Evolutionary conservation across 192 early-diverging fungal genomes (phyloP).

Genomic region (Lobosporangium transversale): DNA sequence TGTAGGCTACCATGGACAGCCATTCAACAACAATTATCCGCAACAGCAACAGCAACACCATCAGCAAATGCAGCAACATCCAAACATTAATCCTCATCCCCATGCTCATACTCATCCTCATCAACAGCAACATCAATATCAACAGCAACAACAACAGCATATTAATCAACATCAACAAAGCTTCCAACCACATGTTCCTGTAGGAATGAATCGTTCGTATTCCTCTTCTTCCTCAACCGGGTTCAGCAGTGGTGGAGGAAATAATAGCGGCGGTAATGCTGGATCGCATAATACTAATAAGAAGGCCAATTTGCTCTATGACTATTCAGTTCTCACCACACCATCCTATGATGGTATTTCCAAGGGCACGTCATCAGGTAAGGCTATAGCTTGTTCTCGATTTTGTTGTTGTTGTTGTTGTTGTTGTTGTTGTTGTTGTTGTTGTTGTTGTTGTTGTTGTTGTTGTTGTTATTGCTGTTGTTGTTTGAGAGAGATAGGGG

Average conservation of each 20-base stretch:
- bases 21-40: slow-evolving; percentile 5
- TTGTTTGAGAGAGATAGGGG: too few species aligned
- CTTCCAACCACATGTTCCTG: slow-evolving; percentile 10
- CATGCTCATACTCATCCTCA: slow-evolving; percentile 2
- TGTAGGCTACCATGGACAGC: not conserved
- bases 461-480: too few species aligned
- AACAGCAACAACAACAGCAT: slow-evolving; percentile 8
- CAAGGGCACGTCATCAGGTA: slow-evolving; percentile 24
- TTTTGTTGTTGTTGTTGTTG: too few species aligned
- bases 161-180: slow-evolving; percentile 13
- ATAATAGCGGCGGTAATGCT: slow-evolving; percentile 13
- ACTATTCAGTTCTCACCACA: slow-evolving; percentile 14
- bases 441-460: too few species aligned
- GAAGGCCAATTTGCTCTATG: slow-evolving; percentile 40
- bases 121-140: not conserved
- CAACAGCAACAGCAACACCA: not conserved
- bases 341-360: slow-evolving; percentile 13
- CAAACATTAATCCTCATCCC: not conserved
- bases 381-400: too few species aligned
- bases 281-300: slow-evolving; percentile 22
- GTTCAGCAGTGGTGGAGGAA: not conserved
- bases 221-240: slow-evolving; percentile 41
- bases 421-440: too few species aligned
- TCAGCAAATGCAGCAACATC: not conserved
- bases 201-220: slow-evolving; percentile 40